These are phyloP conservation scores for Tuber calosporum DNA, from an alignment of 495 filamentous ascomycete genomes.

Conservation along the genomic window DNA sequence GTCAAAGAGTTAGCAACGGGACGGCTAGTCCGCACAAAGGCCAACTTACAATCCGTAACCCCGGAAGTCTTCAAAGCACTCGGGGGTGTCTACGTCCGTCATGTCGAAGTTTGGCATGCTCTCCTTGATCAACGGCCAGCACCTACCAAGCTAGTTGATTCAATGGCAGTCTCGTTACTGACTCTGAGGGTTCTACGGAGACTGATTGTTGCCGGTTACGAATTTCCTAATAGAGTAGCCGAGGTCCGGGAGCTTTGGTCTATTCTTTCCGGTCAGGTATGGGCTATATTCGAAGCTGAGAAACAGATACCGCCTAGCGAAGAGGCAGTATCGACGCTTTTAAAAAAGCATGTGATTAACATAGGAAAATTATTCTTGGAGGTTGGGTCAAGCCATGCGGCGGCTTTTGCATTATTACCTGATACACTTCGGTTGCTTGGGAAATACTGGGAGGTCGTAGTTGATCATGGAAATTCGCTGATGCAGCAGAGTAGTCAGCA, in stretches of 20 bases:
- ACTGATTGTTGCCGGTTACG: slow-evolving; percentile 72
- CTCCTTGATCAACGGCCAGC: slow-evolving; percentile 49
- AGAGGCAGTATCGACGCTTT: slow-evolving; percentile 45
- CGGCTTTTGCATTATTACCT: slow-evolving; percentile 71
- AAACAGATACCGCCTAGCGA: slow-evolving; percentile 23
- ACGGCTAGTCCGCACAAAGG: slow-evolving; percentile 60
- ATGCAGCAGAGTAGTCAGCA: slow-evolving; percentile 47
- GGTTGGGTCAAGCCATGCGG: slow-evolving; percentile 67
- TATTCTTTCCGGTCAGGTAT: slow-evolving; percentile 37
- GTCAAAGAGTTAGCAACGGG: slow-evolving; percentile 84
- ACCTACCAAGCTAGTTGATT: slow-evolving; percentile 44
- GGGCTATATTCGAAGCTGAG: slow-evolving; percentile 33
- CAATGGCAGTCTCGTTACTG: slow-evolving; percentile 56
- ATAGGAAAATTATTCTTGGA: slow-evolving; percentile 85
- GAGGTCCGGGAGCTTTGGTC: slow-evolving; percentile 72
- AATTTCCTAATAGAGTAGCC: slow-evolving; percentile 67
- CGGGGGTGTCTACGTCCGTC: slow-evolving; percentile 66
- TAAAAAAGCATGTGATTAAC: slow-evolving; percentile 82
- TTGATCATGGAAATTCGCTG: slow-evolving; percentile 66
- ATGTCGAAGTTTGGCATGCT: slow-evolving; percentile 61
- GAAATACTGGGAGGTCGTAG: slow-evolving; percentile 75
- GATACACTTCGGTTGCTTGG: slow-evolving; percentile 65
- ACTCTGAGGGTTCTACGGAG: slow-evolving; percentile 73
- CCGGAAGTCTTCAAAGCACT: slow-evolving; percentile 74
- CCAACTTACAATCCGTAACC: slow-evolving; percentile 63